phyloP scores from a whole-genome alignment of 78 protist genomes.

The Bodo saltans region DNA sequence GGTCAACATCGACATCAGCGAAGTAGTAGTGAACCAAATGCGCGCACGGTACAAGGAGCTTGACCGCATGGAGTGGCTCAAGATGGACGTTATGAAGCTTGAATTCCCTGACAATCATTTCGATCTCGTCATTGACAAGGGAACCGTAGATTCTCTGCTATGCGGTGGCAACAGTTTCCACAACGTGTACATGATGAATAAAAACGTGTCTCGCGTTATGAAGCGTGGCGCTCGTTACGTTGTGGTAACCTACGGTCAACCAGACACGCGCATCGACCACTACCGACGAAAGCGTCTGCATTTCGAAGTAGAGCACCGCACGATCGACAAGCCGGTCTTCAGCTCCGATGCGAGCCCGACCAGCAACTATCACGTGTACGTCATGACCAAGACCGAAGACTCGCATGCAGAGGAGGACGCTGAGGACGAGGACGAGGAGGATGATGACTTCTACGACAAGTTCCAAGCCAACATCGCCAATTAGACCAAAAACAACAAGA shows the following conservation, averaged over 20 bases:
- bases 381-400: slow-evolving; percentile 26
- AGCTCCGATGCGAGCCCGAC: slow-evolving; percentile 8
- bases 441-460: slow-evolving; percentile 33
- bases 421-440: slow-evolving; percentile 30
- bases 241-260: slow-evolving; percentile 17
- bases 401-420: slow-evolving; percentile 6
- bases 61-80: slow-evolving; percentile 8
- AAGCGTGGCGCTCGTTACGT: slow-evolving; percentile 4
- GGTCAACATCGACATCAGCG: slow-evolving; percentile 19
- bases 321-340: slow-evolving; percentile 29
- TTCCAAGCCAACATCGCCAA: slow-evolving; percentile 25
- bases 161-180: slow-evolving; percentile 32
- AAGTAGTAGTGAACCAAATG: slow-evolving; percentile 21
- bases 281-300: slow-evolving; percentile 8
- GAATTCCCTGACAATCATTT: slow-evolving; percentile 8
- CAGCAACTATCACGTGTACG: slow-evolving; percentile 22
- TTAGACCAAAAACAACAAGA: too few relatives aligned
- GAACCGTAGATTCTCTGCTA: slow-evolving; percentile 5
- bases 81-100: slow-evolving; percentile 8
- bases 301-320: slow-evolving; percentile 31
- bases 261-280: slow-evolving; percentile 32
- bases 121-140: slow-evolving; percentile 33
- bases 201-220: slow-evolving; percentile 24
- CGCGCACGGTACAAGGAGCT: neutral
- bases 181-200: slow-evolving; percentile 16